Evolutionary conservation across 345 rosid species (phyloP).

Genomic region (Brassica cretica): DNA sequence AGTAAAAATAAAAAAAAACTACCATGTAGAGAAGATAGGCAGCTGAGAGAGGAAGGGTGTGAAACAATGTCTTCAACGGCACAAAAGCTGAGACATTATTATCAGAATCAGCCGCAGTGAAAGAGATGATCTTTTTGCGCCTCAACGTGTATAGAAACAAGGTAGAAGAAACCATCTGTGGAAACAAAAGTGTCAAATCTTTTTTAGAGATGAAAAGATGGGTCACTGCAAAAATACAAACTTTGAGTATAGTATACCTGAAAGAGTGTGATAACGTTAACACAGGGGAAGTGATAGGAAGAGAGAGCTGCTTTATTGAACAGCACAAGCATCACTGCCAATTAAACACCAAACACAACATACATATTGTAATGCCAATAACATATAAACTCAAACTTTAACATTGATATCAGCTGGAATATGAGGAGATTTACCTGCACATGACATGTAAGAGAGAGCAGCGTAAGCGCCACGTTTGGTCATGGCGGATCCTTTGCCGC

Average conservation of each 20-base stretch:
- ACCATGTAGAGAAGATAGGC: constrained; percentile 97
- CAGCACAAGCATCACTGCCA: constrained; percentile 81
- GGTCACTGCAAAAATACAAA: background rate
- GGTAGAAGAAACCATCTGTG: constrained; percentile 79
- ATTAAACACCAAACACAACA: background rate
- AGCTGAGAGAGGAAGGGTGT: constrained; percentile 70
- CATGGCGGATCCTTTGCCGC: constrained; percentile 85
- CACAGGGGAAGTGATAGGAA: constrained; percentile 80
- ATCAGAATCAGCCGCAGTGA: constrained; percentile 55
- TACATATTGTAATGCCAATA: constrained; percentile 5
- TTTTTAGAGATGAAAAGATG: background rate
- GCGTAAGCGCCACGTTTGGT: constrained; percentile 87
- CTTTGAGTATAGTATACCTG: constrained; percentile 53
- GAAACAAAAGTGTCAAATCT: background rate
- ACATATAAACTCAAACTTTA: background rate
- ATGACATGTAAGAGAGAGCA: constrained; percentile 90
- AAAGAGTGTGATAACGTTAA: constrained; percentile 80
- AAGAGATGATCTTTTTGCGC: constrained; percentile 66
- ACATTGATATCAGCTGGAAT: background rate
- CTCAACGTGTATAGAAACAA: constrained; percentile 68
- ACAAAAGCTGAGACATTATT: constrained; percentile 53
- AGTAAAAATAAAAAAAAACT: background rate
- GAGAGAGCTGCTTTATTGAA: constrained; percentile 99
- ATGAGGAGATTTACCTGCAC: constrained; percentile 58
- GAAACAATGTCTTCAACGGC: constrained; percentile 63